Percentiles rank a stretch among this genome's conserved stretches.
phyloP scores from a whole-genome alignment of 441 rosid species.

The Sinapis alba region DNA sequence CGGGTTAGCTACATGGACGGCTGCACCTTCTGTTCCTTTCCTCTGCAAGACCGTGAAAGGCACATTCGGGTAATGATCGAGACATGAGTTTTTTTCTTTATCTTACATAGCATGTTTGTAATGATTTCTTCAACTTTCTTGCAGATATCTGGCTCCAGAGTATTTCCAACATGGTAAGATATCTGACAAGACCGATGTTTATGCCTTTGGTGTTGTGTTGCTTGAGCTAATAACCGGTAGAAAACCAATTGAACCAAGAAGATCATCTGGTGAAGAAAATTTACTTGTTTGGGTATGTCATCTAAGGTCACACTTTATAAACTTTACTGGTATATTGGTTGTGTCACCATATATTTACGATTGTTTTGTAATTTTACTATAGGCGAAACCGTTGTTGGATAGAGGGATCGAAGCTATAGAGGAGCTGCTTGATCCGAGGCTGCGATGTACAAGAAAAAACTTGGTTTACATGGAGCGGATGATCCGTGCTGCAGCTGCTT shows the following conservation, averaged over 20 bases:
- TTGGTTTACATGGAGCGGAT: slow-evolving; percentile 57
- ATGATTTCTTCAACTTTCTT: too few relatives aligned
- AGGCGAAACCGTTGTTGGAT: slow-evolving; percentile 87
- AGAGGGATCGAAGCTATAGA: slow-evolving; percentile 68
- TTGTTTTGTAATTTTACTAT: background rate
- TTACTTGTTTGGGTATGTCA: slow-evolving; percentile 79
- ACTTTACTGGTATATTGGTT: background rate
- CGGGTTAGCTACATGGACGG: slow-evolving; percentile 97
- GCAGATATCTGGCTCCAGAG: slow-evolving; percentile 93
- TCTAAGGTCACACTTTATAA: background rate
- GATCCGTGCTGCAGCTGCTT: slow-evolving; percentile 85
- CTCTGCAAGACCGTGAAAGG: slow-evolving; percentile 99
- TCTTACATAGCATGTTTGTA: background rate
- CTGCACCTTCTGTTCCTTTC: slow-evolving; percentile 93
- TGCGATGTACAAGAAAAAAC: slow-evolving; percentile 51
- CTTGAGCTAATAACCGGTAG: slow-evolving; percentile 88
- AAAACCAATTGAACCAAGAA: slow-evolving; percentile 83
- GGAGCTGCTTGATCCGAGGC: slow-evolving; percentile 73
- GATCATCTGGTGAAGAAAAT: slow-evolving; percentile 87
- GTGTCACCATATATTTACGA: background rate
- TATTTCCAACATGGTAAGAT: slow-evolving; percentile 97
- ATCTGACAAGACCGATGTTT: slow-evolving; percentile 93
- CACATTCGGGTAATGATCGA: slow-evolving; percentile 78
- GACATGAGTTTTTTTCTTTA: background rate
- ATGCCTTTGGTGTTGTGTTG: slow-evolving; percentile 95